Evolutionary conservation across 352 stramenopile genomes (phyloP).

Genomic region (Globisporangium nagaii): DNA sequence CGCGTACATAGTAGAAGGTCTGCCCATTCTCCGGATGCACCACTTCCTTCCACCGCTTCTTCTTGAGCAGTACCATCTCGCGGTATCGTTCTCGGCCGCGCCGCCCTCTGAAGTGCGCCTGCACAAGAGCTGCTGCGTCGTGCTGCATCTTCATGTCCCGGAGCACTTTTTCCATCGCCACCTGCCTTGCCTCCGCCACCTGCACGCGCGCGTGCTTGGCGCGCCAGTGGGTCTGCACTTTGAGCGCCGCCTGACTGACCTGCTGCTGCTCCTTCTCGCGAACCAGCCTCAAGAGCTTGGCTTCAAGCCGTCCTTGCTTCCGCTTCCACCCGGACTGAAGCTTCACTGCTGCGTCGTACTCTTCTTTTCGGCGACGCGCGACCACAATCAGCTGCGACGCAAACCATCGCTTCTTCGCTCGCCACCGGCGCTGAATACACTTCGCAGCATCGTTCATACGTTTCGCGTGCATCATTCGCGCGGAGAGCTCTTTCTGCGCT

Average conservation of each 20-base stretch:
- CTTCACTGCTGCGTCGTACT: slow-evolving; percentile 40
- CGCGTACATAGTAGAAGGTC: slow-evolving; percentile 87
- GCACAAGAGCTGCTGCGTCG: slow-evolving; percentile 67
- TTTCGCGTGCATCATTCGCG: slow-evolving; percentile 18
- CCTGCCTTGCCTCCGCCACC: slow-evolving; percentile 22
- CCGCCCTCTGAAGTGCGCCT: slow-evolving; percentile 66
- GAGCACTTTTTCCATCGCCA: slow-evolving; percentile 32
- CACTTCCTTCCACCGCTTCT: slow-evolving; percentile 90
- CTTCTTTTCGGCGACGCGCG: slow-evolving; percentile 20
- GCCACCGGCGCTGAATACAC: slow-evolving; percentile 52
- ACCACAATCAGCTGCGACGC: slow-evolving; percentile 35
- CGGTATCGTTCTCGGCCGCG: slow-evolving; percentile 59
- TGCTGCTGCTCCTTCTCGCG: slow-evolving; percentile 31
- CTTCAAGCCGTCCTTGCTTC: slow-evolving; percentile 34
- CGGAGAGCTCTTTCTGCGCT: slow-evolving; percentile 29
- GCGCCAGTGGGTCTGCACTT: slow-evolving; percentile 49
- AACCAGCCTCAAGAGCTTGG: slow-evolving; percentile 33
- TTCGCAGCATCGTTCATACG: slow-evolving; percentile 26
- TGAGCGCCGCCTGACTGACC: slow-evolving; percentile 23
- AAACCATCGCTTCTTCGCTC: slow-evolving; percentile 33
- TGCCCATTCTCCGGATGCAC: slow-evolving; percentile 63
- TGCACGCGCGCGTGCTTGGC: slow-evolving; percentile 25
- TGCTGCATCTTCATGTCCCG: slow-evolving; percentile 53
- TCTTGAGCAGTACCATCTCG: slow-evolving; percentile 48
- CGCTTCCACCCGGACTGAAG: slow-evolving; percentile 60